Evolutionary conservation across 352 stramenopile genomes (phyloP).

Genomic region (Phytophthora uliginosa): DNA sequence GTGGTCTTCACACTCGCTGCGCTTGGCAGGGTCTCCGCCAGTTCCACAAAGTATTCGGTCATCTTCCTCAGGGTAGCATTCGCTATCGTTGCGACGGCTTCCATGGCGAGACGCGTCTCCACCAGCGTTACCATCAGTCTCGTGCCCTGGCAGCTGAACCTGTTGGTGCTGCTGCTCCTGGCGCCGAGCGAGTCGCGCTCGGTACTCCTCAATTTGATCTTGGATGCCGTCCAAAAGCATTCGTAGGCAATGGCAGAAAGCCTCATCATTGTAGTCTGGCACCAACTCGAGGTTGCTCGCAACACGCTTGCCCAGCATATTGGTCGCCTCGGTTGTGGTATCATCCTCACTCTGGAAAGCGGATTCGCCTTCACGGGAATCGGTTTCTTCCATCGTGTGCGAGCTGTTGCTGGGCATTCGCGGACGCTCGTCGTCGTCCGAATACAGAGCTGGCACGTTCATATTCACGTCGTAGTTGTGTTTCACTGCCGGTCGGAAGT

Average conservation of each 20-base stretch:
- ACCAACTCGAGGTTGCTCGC: constrained; percentile 38
- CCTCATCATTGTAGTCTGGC: constrained; percentile 67
- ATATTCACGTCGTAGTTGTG: constrained; percentile 24
- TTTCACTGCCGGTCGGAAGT: constrained; percentile 69
- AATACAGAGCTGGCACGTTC: constrained; percentile 4
- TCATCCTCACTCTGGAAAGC: constrained; percentile 21
- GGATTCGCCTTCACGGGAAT: constrained; percentile 30
- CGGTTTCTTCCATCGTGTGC: constrained; percentile 31
- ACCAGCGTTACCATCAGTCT: constrained; percentile 24
- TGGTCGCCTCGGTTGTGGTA: constrained; percentile 9
- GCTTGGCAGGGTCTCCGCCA: constrained; percentile 4
- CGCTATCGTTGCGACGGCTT: constrained; percentile 27
- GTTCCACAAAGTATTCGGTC: constrained; percentile 22
- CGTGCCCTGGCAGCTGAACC: constrained; percentile 35
- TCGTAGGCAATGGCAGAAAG: constrained; percentile 71
- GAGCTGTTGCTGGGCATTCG: constrained; percentile 36
- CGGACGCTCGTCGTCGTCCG: neutral
- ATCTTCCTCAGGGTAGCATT: constrained; percentile 29
- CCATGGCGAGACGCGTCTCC: constrained; percentile 21
- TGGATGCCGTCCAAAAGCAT: constrained; percentile 85
- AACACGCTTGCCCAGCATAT: constrained; percentile 16
- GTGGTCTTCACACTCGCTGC: constrained; percentile 26
- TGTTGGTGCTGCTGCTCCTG: constrained; percentile 41
- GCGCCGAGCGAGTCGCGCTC: constrained; percentile 54
- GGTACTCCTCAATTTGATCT: constrained; percentile 87